These are phyloP conservation scores for Globisporangium ultimum DNA, from an alignment of 352 stramenopile genomes.

Conservation along the genomic window DNA sequence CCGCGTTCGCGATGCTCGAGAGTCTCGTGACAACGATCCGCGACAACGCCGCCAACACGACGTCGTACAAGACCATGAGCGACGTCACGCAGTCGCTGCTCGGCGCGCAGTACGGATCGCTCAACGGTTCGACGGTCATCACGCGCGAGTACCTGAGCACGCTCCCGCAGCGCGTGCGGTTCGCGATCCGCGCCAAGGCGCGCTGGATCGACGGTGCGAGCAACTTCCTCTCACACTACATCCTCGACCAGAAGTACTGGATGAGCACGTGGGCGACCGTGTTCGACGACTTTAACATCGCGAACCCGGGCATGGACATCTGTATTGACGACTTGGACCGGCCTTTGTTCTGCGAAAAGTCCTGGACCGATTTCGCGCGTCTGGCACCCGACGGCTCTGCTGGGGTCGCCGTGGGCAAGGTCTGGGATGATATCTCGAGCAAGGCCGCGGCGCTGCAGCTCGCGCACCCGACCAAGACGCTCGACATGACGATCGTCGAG, in stretches of 20 bases:
- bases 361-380: constrained; percentile 35
- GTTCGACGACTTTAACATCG: constrained; percentile 33
- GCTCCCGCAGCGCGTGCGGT: constrained; percentile 45
- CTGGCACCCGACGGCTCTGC: constrained; percentile 12
- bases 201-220: constrained; percentile 45
- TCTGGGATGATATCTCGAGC: constrained; percentile 42
- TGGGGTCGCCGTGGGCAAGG: constrained; percentile 17
- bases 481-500: constrained; percentile 51
- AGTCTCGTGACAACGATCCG: constrained; percentile 28
- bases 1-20: constrained; percentile 44
- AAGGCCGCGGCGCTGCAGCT: constrained; percentile 26
- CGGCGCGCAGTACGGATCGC: constrained; percentile 3
- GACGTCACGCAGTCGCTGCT: constrained; percentile 32
- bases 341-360: constrained; percentile 53
- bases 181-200: constrained; percentile 40
- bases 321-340: constrained; percentile 52
- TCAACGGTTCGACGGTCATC: constrained; percentile 22
- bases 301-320: constrained; percentile 32
- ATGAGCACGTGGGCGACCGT: constrained; percentile 47
- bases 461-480: constrained; percentile 19
- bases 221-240: constrained; percentile 47
- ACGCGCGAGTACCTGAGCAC: constrained; percentile 38
- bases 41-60: constrained; percentile 40
- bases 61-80: constrained; percentile 48
- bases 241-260: constrained; percentile 59